Evolutionary conservation across 176 grass and related monocot genomes (phyloP), one percentile per base, ranked within the genome.

Genomic region (Eleusine coracana): DNA sequence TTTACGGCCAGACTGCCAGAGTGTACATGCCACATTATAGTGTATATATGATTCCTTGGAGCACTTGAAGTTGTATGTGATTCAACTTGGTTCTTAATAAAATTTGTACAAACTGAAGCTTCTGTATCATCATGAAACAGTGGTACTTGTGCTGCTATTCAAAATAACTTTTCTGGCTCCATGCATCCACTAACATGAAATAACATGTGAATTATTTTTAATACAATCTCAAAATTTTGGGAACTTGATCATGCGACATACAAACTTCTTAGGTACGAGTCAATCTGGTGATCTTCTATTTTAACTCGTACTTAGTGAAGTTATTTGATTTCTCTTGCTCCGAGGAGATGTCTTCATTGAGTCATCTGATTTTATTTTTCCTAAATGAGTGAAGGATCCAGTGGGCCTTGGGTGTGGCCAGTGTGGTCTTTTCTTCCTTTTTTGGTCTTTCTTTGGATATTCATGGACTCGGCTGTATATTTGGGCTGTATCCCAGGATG

Each of bases 41-140:
- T 42, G 20, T 83, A 77, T 83, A 77, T 31, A 36, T 52, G 76
- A n/a, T 63, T 76, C 34, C 5, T 17, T 55, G 31, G 31, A 34
- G 31, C 31, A 34, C 31, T 34, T 34, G 31, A 34, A 34, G 69
- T 59, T 21, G 29, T 76, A 8, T 60, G 15, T 70, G 27, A 69
- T n/a, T 70, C 73, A 70, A 39, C 50, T 36, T 55, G 40, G 61
- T 18, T 72, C 17, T 12, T 15, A 40, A 62, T 66, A 42, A 1
- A 80, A 80, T 62, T 41, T 39, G 6, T 45, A 63, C 20, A 10
- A 68, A 54, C 31, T 52, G 12, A 68, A 70, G 7, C 63, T 46
- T 83, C 31, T 34, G 31, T 34, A 66, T 56, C 40, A 50, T 16
- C 15, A 44, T 21, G 17, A 5, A 56, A 21, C 18, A 11, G 3